Evolutionary conservation across 2,329 filamentous ascomycete genomes (phyloP), one percentile per base, ranked within the genome.

Genomic region (Exophiala viscosa): DNA sequence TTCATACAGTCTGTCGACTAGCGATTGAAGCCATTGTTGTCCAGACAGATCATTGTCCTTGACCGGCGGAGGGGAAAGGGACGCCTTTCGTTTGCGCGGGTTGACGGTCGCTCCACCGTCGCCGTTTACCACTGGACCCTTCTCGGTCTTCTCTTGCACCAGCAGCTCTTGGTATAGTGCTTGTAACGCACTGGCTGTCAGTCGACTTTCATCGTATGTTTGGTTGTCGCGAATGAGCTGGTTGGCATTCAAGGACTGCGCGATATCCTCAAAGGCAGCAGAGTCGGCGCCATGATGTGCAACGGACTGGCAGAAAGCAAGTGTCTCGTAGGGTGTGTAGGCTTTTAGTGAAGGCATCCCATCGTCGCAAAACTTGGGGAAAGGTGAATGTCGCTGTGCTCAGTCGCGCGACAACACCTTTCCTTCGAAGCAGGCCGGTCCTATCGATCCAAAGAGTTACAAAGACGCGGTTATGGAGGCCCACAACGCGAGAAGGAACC

Each of bases 311-410:
- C 93, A 92, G 65, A 95, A 80, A 61, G 93, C 81, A 57, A 95
- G 80, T 66, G 86, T 87, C 79, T 95, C 90, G 76, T 95, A 87
- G 63, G 86, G 82, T 67, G 89, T 92, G 73, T 93, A 91, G 65
- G 79, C 76, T 67, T 82, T 78, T 70, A 77, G 67, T 69, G 76
- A 75, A 73, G 76, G 78, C 80, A 83, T 83, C 69, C 75, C 77
- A 63, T 65, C 59, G 45, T 64, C 47, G 58, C 52, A 43, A 48
- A 48, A 31, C 45, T 52, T 45, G 35, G 45, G 43, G 45, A 43
- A 38, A 10, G 39, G 35, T 39, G 46, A 48, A 10, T 43, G 42
- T 49, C 39, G 48, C 45, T 20, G 13, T 35, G 43, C 14, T 18
- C 39, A 42, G 31, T 42, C 23, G 17, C 23, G 45, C 43, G 52